phyloP scores from a whole-genome alignment of 768 basidiomycete genomes.

The Tulasnella sp. region DNA sequence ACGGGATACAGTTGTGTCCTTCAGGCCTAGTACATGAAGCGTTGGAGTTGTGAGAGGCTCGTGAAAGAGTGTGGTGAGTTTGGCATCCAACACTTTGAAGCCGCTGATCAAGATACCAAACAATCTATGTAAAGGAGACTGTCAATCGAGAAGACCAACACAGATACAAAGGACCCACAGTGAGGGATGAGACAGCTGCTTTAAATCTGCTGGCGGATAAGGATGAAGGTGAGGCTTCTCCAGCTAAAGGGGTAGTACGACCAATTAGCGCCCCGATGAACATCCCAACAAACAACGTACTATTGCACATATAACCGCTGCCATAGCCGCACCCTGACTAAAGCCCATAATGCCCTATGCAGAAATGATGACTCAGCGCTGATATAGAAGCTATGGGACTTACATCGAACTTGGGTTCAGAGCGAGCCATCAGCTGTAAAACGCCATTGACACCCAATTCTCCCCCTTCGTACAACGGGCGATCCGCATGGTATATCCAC shows the following conservation, averaged over 20 bases:
- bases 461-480: slow-evolving; percentile 41
- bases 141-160: not conserved
- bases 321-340: slow-evolving; percentile 72
- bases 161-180: slow-evolving; percentile 24
- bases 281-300: slow-evolving; percentile 30
- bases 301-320: slow-evolving; percentile 53
- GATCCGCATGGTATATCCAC: slow-evolving; percentile 48
- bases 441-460: slow-evolving; percentile 43
- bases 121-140: slow-evolving; percentile 32
- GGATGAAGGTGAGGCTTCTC: slow-evolving; percentile 42
- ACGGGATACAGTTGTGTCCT: slow-evolving; percentile 57
- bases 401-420: slow-evolving; percentile 21
- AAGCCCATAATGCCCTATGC: slow-evolving; percentile 60
- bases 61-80: slow-evolving; percentile 35
- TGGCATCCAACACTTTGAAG: slow-evolving; percentile 34
- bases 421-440: slow-evolving; percentile 45
- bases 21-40: slow-evolving; percentile 64
- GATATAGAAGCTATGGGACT: not conserved
- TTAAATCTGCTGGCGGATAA: slow-evolving; percentile 50
- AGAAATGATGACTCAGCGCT: not conserved
- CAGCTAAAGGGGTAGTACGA: slow-evolving; percentile 30
- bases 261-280: not conserved
- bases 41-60: slow-evolving; percentile 48
- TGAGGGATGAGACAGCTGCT: slow-evolving; percentile 55
- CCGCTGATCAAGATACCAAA: slow-evolving; percentile 71